Conservation (phyloP, 345 rosid species). For the Dipteronia sinensis region DNA sequence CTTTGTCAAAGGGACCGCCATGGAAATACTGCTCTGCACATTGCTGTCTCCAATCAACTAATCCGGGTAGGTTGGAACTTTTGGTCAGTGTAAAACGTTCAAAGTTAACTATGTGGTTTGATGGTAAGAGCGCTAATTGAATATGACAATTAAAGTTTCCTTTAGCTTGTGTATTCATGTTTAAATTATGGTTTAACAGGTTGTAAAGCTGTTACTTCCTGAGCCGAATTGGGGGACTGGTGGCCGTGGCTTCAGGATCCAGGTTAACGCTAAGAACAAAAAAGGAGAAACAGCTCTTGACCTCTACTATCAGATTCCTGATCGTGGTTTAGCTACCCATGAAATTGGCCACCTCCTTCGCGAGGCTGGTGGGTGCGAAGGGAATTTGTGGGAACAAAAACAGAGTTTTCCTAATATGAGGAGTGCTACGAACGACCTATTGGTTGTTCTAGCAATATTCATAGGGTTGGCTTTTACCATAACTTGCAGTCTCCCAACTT, state of each 20-base stretch:
- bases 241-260: neutral
- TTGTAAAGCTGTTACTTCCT: neutral
- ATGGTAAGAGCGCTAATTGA: no score
- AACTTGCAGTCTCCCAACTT: neutral
- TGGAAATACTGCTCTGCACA: conserved; percentile 19
- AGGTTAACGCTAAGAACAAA: neutral
- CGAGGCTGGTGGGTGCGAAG: conserved; percentile 12
- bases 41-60: neutral
- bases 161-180: no score
- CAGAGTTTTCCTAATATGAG: neutral
- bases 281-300: conserved; percentile 2
- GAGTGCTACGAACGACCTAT: neutral
- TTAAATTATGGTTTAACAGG: neutral
- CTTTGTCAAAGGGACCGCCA: neutral
- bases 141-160: no score
- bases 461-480: neutral
- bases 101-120: no score
- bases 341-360: conserved; percentile 13
- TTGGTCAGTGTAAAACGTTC: no score
- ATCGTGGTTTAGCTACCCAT: neutral
- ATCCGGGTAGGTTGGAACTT: no score
- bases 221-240: no score
- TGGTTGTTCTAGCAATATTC: conserved; percentile 12
- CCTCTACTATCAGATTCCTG: conserved; percentile 2
- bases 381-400: neutral